Conservation (phyloP, 192 early-diverging fungal genomes). For the Coemansia sp. region DNA sequence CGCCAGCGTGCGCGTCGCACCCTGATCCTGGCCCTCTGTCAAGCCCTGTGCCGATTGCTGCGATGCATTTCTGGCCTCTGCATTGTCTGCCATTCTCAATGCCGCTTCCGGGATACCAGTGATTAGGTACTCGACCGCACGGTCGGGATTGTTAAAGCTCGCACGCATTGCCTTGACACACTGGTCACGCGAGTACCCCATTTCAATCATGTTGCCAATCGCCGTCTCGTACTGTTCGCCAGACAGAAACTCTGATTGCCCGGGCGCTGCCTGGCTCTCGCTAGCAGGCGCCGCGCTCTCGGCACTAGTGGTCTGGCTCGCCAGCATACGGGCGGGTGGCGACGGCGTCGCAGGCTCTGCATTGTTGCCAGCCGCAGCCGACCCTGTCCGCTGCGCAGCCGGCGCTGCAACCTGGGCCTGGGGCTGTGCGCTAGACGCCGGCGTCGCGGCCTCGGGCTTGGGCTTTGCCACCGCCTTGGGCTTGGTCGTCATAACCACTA, state of each 20-base stretch:
- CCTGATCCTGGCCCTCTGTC: conserved; percentile 8
- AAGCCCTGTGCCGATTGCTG: conserved; percentile 15
- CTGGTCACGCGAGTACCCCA: conserved; percentile 90
- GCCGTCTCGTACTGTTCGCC: conserved; percentile 79
- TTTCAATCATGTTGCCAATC: conserved; percentile 88
- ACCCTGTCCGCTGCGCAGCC: conserved; percentile 36
- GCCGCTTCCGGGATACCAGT: conserved; percentile 60
- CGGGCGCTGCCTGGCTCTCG: conserved; percentile 51
- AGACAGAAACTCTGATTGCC: conserved; percentile 39
- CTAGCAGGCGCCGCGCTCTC: background rate
- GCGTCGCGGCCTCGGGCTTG: conserved; percentile 47
- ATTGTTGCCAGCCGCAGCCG: conserved; percentile 23
- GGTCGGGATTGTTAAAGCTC: conserved; percentile 95
- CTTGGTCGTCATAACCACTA: conserved; percentile 91
- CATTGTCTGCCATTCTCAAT: conserved; percentile 39
- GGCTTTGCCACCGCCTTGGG: conserved; percentile 43
- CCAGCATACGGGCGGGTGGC: conserved; percentile 50
- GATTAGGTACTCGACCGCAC: conserved; percentile 94
- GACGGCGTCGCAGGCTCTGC: conserved; percentile 51
- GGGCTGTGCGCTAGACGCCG: conserved; percentile 35
- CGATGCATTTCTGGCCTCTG: conserved; percentile 20
- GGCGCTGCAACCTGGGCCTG: conserved; percentile 43
- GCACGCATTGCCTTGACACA: conserved; percentile 90
- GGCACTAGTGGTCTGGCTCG: background rate
- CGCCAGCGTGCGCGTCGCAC: conserved; percentile 6